A percentile compares a stretch with the other conserved stretches of the same genome.
Conservation (phyloP, 805 yeast genomes). For the Jamesozyma piceae region DNA sequence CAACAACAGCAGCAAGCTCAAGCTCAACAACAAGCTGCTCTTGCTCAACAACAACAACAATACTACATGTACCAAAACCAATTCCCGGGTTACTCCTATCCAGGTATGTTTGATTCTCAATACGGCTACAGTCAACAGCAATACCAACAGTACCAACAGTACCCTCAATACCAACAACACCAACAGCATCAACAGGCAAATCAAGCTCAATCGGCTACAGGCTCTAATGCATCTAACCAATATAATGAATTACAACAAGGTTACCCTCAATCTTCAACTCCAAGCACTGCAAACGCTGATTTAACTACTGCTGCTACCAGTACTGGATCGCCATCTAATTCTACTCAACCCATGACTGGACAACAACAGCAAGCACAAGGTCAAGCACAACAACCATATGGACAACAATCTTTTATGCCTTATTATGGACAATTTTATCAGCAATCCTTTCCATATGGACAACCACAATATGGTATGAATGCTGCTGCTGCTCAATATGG, state of each 20-base stretch:
- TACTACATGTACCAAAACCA: conserved; percentile 32
- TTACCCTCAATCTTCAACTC: conserved; percentile 19
- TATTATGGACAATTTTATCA: conserved; percentile 27
- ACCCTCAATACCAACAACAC: conserved; percentile 20
- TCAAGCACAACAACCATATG: conserved; percentile 16
- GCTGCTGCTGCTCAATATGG: conserved; percentile 28
- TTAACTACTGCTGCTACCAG: conserved; percentile 6
- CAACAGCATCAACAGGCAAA: neutral
- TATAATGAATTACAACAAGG: conserved; percentile 18
- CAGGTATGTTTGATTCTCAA: conserved; percentile 31
- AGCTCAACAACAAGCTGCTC: conserved; percentile 16
- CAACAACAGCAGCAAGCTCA: conserved; percentile 22
- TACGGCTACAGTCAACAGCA: conserved; percentile 26
- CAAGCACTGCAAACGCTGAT: conserved; percentile 18
- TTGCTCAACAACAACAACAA: conserved; percentile 25
- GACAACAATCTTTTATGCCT: conserved; percentile 22
- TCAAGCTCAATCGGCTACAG: neutral
- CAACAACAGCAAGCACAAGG: conserved; percentile 10
- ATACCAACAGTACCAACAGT: conserved; percentile 29
- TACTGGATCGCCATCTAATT: conserved; percentile 14
- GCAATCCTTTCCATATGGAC: conserved; percentile 29
- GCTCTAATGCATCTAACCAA: conserved; percentile 5
- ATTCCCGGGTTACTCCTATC: conserved; percentile 31
- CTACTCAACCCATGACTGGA: conserved; percentile 13
- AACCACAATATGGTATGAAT: conserved; percentile 26